Evolutionary conservation across 768 basidiomycete species (phyloP).

Genomic region (Suillus fuscotomentosus): DNA sequence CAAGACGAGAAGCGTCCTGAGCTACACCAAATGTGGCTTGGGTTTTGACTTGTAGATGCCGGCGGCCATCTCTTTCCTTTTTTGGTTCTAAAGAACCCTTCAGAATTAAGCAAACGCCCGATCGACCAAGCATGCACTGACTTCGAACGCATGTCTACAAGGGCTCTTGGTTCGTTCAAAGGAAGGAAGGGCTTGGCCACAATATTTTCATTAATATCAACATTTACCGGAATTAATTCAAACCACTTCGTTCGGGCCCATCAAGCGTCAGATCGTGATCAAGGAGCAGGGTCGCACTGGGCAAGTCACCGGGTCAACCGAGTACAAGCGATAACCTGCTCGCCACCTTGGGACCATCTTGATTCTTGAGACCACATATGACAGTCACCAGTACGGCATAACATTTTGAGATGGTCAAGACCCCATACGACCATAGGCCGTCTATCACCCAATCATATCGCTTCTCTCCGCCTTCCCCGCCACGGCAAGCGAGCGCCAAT

Average conservation of each 20-base stretch:
- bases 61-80: conserved; percentile 7
- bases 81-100: not conserved
- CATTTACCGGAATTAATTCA: too few relatives aligned
- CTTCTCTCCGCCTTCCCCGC: not conserved
- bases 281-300: too few relatives aligned
- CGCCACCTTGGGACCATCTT: not conserved
- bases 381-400: not conserved
- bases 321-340: not conserved
- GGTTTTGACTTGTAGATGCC: too few relatives aligned
- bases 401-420: not conserved
- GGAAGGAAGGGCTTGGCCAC: too few relatives aligned
- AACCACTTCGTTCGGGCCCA: too few relatives aligned
- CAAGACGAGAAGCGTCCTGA: too few relatives aligned
- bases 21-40: too few relatives aligned
- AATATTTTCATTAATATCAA: too few relatives aligned
- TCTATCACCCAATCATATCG: not conserved
- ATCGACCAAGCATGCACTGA: not conserved
- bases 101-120: conserved; percentile 15
- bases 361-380: not conserved
- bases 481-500: not conserved
- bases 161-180: not conserved
- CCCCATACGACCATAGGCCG: not conserved
- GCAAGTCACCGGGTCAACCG: not conserved
- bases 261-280: too few relatives aligned
- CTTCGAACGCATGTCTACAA: not conserved